Conservation (phyloP, 345 rosid species). For the Salix udensis region DNA sequence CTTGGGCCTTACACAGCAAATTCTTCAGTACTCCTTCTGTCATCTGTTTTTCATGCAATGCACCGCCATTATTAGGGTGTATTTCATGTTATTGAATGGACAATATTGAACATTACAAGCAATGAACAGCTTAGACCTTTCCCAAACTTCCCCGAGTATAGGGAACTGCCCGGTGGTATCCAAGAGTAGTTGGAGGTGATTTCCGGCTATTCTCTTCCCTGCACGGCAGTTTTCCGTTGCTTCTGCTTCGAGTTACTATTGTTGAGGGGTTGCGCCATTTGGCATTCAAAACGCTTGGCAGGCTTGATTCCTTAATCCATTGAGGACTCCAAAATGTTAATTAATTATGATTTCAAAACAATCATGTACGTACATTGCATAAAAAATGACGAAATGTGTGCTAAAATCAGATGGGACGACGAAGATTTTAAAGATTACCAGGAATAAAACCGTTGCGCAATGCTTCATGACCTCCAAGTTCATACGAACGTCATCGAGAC, state of each 20-base stretch:
- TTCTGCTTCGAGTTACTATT: slow-evolving; percentile 65
- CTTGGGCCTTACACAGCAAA: slow-evolving; percentile 51
- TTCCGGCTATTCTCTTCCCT: slow-evolving; percentile 37
- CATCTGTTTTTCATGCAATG: slow-evolving; percentile 31
- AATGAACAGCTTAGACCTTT: slow-evolving; percentile 32
- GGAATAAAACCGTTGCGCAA: slow-evolving; percentile 79
- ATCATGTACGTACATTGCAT: neutral
- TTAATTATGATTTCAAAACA: neutral
- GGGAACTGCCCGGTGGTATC: slow-evolving; percentile 53
- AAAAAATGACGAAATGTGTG: neutral
- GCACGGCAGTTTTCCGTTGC: slow-evolving; percentile 27
- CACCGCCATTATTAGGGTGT: neutral
- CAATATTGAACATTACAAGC: neutral
- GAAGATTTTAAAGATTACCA: slow-evolving; percentile 37
- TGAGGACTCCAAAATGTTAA: neutral
- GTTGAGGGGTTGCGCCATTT: slow-evolving; percentile 48
- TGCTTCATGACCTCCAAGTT: slow-evolving; percentile 83
- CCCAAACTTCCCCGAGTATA: slow-evolving; percentile 54
- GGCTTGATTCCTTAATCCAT: slow-evolving; percentile 60
- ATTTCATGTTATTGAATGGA: neutral
- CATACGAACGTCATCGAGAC: slow-evolving; percentile 89
- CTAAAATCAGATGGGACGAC: neutral
- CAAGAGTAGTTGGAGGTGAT: slow-evolving; percentile 36
- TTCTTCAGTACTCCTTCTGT: slow-evolving; percentile 48
- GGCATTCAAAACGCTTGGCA: slow-evolving; percentile 50